phyloP scores from a whole-genome alignment of 768 basidiomycete species.

The Rubroboletus satanas region DNA sequence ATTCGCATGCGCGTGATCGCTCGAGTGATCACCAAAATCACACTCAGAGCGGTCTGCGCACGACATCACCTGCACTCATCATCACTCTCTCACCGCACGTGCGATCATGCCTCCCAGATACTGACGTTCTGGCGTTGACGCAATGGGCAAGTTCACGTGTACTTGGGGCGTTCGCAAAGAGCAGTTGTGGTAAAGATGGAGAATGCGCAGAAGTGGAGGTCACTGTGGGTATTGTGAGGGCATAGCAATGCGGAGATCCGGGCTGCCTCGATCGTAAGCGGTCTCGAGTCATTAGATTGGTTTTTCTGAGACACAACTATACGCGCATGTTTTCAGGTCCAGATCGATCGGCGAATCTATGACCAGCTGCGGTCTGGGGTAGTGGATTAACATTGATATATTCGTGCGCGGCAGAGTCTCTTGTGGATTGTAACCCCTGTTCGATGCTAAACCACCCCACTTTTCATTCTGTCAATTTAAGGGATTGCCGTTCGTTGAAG shows the following conservation, averaged over 20 bases:
- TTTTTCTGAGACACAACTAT: not conserved
- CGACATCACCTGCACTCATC: slow-evolving; percentile 47
- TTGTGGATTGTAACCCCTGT: slow-evolving; percentile 9
- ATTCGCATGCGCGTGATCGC: not conserved
- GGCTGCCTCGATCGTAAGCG: slow-evolving; percentile 6
- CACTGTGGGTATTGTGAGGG: slow-evolving; percentile 70
- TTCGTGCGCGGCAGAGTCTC: not conserved
- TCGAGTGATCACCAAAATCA: slow-evolving; percentile 3
- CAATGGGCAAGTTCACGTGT: slow-evolving; percentile 73
- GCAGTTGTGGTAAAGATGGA: slow-evolving; percentile 27
- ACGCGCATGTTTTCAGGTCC: not conserved
- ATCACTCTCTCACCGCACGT: slow-evolving; percentile 83
- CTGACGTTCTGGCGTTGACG: slow-evolving; percentile 68
- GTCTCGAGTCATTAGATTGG: not conserved
- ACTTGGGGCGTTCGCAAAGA: slow-evolving; percentile 46
- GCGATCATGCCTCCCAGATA: slow-evolving; percentile 57
- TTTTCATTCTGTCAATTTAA: slow-evolving; percentile 8
- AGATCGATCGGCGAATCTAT: not conserved
- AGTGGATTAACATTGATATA: slow-evolving; percentile 7
- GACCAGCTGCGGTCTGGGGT: not conserved
- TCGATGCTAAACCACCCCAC: not conserved
- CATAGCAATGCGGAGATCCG: slow-evolving; percentile 30
- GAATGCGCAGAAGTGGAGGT: slow-evolving; percentile 52
- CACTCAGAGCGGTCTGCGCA: not conserved
- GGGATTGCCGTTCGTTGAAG: not conserved